Conservation (phyloP, 106 monocot species). For the Cymbidium sinense region DNA sequence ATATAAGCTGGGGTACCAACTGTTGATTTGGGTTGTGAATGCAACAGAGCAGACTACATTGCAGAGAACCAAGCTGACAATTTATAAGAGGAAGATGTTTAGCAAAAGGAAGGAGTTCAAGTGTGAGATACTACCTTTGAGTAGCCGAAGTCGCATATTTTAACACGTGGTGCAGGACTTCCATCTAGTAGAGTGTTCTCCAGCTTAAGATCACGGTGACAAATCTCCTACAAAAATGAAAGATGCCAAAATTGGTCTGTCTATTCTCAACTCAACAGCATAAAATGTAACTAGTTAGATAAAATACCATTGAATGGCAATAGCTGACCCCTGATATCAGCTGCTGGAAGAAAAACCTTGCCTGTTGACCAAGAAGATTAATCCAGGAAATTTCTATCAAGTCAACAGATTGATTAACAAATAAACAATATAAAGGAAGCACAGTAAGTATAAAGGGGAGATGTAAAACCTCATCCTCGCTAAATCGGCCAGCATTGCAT, state of each 20-base stretch:
- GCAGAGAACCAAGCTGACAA: not conserved
- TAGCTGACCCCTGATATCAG: conserved; percentile 86
- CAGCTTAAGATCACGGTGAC: conserved; percentile 90
- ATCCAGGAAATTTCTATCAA: not conserved
- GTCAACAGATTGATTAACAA: not conserved
- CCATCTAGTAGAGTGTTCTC: conserved; percentile 93
- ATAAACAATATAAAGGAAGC: not conserved
- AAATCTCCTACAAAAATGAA: conserved; percentile 57
- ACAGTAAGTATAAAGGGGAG: not conserved
- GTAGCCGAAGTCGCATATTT: conserved; percentile 95
- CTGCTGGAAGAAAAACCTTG: conserved; percentile 91
- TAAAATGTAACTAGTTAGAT: not conserved
- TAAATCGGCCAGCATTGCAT: conserved; percentile 76
- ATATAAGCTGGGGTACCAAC: conserved; percentile 94
- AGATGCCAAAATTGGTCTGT: not conserved
- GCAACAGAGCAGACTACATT: conserved; percentile 69
- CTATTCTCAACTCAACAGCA: not conserved
- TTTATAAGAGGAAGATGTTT: not conserved
- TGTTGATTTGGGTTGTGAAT: conserved; percentile 93
- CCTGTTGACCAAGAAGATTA: conserved; percentile 31
- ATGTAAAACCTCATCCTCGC: conserved; percentile 63
- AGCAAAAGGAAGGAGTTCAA: not conserved
- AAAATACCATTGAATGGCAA: conserved; percentile 70
- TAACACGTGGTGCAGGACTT: conserved; percentile 61
- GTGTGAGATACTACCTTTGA: conserved; percentile 51